Evolutionary conservation across 345 rosid genomes (phyloP), one percentile per base, ranked within the genome.

Genomic region (Raphanus sativus): DNA sequence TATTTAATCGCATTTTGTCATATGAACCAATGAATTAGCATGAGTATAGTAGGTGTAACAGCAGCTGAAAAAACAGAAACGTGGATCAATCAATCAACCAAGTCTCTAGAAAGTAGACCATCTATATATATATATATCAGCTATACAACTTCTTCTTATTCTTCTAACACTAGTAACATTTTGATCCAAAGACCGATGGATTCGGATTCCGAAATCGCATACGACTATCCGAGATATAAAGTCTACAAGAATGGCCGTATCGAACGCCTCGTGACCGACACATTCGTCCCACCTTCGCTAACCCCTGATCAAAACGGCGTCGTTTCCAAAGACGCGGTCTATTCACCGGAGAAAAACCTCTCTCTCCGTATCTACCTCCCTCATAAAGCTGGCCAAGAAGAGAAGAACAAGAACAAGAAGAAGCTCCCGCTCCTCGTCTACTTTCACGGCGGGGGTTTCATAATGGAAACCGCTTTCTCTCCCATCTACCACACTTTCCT

Each of bases 391-490:
- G 15, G 6, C 1, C 21, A 21, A 21, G 61, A 21, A 21, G 61
- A 32, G 8, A 32, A 32, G 36, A 32, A 38, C 1, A 38, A 56
- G 30, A 56, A 52, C 0, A 86, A 59, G 33, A 26, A 59, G 34
- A 59, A 59, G 34, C 62, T 86, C 33, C 89, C 86, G 16, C 77
- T 88, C 66, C 81, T 86, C 4, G 75, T 86, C 69, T 85, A 84
- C 80, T 86, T 88, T 50, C 87, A 83, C 72, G 90, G 88, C 3
- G 89, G 88, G 0, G 87, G 54, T 13, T 88, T 85, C 73, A 77
- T 83, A 66, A 3, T 82, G 74, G 71, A 77, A 8, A 77, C 87
- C 0, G 77, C 89, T 1, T 83, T 82, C 83, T 54, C 66, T 33
- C 8, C 42, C 6, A 63, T 11, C 3, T 81, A 79, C 84, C 79